A percentile compares a stretch with the other conserved stretches of the same genome.
Conservation (phyloP, 139 green algal species). For the Astrephomene gubernaculifera region DNA sequence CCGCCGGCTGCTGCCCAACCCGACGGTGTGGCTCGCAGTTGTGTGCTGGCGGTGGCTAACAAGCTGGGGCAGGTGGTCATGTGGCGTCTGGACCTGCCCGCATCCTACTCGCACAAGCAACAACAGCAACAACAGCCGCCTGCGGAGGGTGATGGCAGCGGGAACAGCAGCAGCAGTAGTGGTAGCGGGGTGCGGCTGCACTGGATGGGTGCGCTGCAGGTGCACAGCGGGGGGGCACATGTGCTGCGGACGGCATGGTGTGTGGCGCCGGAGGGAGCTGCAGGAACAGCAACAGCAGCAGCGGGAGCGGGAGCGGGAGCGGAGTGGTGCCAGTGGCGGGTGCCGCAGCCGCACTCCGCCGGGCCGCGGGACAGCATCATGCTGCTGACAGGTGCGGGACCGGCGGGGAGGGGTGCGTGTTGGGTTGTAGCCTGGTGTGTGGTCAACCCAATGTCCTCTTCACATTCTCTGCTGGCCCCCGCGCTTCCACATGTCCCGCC, state of each 20-base stretch:
- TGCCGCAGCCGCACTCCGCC: conserved; percentile 28
- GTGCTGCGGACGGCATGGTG: not conserved
- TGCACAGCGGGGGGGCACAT: not conserved
- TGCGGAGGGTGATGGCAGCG: not conserved
- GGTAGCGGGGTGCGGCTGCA: not conserved
- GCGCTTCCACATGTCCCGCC: no score
- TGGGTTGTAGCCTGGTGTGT: no score
- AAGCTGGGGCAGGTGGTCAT: conserved; percentile 15
- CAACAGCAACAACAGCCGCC: not conserved
- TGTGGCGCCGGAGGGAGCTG: conserved; percentile 21
- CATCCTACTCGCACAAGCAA: not conserved
- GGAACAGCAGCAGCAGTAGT: not conserved
- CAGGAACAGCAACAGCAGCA: not conserved
- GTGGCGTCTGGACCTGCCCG: conserved; percentile 1
- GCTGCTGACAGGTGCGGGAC: conserved; percentile 30
- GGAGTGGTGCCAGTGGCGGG: not conserved
- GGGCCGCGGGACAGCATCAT: conserved; percentile 22
- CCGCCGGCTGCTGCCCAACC: not conserved
- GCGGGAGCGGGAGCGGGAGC: not conserved
- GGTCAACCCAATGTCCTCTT: no score
- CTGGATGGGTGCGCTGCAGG: not conserved
- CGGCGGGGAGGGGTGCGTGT: no score
- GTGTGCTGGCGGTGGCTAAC: conserved; percentile 20
- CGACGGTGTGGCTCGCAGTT: not conserved
- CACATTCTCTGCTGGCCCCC: no score